Conservation (phyloP, 129 eudicot species). For the Escallonia herrerae region DNA sequence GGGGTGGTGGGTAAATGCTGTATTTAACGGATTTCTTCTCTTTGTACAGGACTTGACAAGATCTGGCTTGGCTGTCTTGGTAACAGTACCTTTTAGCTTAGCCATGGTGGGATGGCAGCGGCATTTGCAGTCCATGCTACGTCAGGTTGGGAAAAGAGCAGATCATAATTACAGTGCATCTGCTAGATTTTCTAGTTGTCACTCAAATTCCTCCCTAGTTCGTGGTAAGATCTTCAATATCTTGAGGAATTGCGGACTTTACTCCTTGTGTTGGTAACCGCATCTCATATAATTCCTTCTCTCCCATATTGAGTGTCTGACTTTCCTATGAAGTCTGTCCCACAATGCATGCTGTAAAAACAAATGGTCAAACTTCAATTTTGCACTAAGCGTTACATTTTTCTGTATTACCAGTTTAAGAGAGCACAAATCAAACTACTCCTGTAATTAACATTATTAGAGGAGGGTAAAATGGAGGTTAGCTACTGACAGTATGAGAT, state of each 20-base stretch:
- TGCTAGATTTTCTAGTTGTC: constrained; percentile 34
- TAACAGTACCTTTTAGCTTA: constrained; percentile 16
- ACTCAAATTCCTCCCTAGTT: constrained; percentile 41
- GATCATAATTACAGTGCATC: constrained; percentile 34
- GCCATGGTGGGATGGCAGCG: constrained; percentile 87
- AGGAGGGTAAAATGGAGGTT: too few relatives aligned
- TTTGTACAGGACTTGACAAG: background rate
- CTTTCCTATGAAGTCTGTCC: too few relatives aligned
- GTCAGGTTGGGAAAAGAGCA: constrained; percentile 51
- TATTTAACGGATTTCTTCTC: too few relatives aligned
- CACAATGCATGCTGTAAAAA: too few relatives aligned
- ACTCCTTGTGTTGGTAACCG: too few relatives aligned
- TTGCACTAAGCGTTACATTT: background rate
- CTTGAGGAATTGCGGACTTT: constrained; percentile 6
- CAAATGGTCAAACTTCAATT: too few relatives aligned
- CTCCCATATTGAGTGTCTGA: too few relatives aligned
- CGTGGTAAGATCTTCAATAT: constrained; percentile 32
- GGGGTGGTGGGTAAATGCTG: too few relatives aligned
- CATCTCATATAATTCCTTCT: too few relatives aligned
- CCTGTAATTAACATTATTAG: too few relatives aligned
- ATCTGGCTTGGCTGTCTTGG: background rate
- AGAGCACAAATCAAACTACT: too few relatives aligned
- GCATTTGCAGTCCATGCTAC: constrained; percentile 49
- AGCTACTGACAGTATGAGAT: too few relatives aligned
- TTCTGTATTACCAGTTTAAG: constrained; percentile 2